Evolutionary conservation across 1,139 yeast species (phyloP).

Genomic region (Candida gigantensis): DNA sequence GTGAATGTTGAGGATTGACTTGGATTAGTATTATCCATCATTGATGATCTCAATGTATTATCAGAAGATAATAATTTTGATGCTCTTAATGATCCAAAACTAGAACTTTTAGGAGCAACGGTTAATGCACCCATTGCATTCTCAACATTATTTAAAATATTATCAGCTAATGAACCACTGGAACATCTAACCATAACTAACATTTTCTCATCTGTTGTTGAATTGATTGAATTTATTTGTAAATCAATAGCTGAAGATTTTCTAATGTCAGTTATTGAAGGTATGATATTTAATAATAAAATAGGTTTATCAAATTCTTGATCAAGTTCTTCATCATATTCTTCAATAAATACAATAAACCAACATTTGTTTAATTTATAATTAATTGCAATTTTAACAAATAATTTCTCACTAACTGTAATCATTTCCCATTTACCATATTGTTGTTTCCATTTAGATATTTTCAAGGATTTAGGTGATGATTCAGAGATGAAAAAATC

Average conservation of each 20-base stretch:
- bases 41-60: constrained; percentile 39
- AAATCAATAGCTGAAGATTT: constrained; percentile 45
- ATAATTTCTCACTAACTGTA: constrained; percentile 37
- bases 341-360: constrained; percentile 47
- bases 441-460: constrained; percentile 46
- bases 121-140: constrained; percentile 29
- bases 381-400: constrained; percentile 41
- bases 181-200: constrained; percentile 39
- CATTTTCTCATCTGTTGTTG: constrained; percentile 31
- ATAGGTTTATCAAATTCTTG: constrained; percentile 42
- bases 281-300: constrained; percentile 33
- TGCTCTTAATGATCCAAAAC: constrained; percentile 20
- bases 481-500: constrained; percentile 43
- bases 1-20: constrained; percentile 40
- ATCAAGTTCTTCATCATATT: constrained; percentile 28
- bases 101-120: constrained; percentile 18
- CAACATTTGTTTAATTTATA: constrained; percentile 35
- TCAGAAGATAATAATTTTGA: constrained; percentile 27
- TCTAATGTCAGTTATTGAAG: constrained; percentile 25
- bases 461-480: constrained; percentile 37
- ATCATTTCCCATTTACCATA: constrained; percentile 51
- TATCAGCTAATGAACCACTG: constrained; percentile 27
- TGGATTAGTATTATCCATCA: constrained; percentile 29
- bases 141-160: constrained; percentile 28
- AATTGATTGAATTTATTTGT: constrained; percentile 35